phyloP scores from a whole-genome alignment of 78 protist genomes.

The Pigoraptor vietnamica region DNA sequence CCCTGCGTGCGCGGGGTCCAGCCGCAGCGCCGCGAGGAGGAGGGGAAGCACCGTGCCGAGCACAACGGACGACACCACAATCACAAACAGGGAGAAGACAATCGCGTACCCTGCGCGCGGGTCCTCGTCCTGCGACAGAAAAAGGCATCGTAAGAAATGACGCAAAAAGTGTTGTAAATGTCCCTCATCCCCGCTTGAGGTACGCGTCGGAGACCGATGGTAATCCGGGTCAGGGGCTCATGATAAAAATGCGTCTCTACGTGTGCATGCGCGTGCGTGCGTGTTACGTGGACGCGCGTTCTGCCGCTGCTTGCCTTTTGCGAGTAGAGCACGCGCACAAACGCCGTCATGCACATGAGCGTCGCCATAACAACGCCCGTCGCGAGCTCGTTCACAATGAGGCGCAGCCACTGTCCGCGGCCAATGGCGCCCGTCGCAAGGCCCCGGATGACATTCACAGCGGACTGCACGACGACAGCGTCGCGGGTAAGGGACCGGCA shows the following conservation, averaged over 20 bases:
- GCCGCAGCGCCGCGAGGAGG: background rate
- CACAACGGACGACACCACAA: background rate
- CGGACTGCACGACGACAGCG: background rate
- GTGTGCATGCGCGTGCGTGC: too few relatives aligned
- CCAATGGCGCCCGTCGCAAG: background rate
- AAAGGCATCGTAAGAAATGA: too few relatives aligned
- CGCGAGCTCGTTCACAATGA: background rate
- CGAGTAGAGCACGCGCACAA: background rate
- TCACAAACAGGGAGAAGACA: background rate
- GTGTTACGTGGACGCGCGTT: too few relatives aligned
- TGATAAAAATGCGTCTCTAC: too few relatives aligned
- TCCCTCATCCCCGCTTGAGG: too few relatives aligned
- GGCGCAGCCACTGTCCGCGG: background rate
- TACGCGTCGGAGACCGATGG: too few relatives aligned
- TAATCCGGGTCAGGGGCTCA: too few relatives aligned
- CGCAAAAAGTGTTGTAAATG: background rate
- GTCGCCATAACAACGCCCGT: background rate
- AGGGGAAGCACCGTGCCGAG: conserved; percentile 40
- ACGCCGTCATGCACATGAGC: background rate
- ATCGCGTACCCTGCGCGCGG: background rate
- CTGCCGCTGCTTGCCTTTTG: too few relatives aligned
- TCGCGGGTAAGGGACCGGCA: background rate
- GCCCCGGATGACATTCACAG: background rate
- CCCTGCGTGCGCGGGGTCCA: conserved; percentile 37
- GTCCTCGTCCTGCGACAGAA: background rate